Evolutionary conservation across 2,329 filamentous ascomycete genomes (phyloP).

Genomic region (Coleophoma cylindrospora): DNA sequence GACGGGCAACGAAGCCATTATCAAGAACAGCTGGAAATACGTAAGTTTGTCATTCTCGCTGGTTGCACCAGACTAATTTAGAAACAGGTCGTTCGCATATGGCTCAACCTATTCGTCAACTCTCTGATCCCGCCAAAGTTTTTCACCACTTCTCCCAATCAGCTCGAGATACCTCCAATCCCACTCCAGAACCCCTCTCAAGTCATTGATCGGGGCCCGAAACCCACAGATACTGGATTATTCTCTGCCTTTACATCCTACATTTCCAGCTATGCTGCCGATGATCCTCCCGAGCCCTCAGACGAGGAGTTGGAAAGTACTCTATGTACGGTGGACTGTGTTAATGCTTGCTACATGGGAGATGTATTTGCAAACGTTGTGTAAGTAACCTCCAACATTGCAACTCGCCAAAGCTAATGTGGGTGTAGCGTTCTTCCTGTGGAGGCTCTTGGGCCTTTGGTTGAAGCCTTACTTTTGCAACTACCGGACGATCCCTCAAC

Average conservation of each 20-base stretch:
- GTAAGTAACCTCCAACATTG: slow-evolving; percentile 40
- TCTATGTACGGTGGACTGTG: slow-evolving; percentile 87
- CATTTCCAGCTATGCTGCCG: slow-evolving; percentile 96
- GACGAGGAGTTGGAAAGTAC: slow-evolving; percentile 97
- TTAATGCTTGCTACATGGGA: slow-evolving; percentile 82
- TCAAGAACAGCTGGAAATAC: slow-evolving; percentile 73
- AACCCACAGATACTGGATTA: slow-evolving; percentile 74
- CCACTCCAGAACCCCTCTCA: slow-evolving; percentile 88
- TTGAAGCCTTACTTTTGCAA: slow-evolving; percentile 71
- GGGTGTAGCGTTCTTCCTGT: slow-evolving; percentile 53
- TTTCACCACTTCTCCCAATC: slow-evolving; percentile 57
- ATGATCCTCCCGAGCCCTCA: slow-evolving; percentile 94
- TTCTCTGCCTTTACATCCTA: slow-evolving; percentile 95
- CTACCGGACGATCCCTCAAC: slow-evolving; percentile 82
- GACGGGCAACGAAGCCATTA: slow-evolving; percentile 73
- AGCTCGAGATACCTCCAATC: slow-evolving; percentile 72
- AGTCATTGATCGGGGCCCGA: slow-evolving; percentile 81
- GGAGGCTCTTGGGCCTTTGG: slow-evolving; percentile 52
- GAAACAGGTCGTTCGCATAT: slow-evolving; percentile 75
- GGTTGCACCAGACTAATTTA: slow-evolving; percentile 28
- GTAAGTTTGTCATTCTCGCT: slow-evolving; percentile 41
- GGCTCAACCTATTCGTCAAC: slow-evolving; percentile 94
- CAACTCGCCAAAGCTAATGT: slow-evolving; percentile 7
- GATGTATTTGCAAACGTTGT: slow-evolving; percentile 79
- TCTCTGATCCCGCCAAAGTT: slow-evolving; percentile 77